phyloP scores from a whole-genome alignment of 2,329 filamentous ascomycete species.

The Calonectria multiphialidica region DNA sequence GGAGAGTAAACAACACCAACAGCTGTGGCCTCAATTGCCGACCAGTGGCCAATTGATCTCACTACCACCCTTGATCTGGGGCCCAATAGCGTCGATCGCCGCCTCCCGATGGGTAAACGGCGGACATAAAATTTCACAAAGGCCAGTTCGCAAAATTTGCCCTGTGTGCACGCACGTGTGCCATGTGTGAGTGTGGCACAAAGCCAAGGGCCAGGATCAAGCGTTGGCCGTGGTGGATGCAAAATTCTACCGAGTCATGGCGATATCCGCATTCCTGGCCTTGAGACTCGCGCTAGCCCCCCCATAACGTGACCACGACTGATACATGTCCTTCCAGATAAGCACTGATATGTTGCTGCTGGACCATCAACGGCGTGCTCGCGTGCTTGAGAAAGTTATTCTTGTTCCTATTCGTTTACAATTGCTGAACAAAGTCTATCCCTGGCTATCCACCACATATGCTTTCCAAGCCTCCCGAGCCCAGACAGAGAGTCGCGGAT shows the following conservation, averaged over 20 bases:
- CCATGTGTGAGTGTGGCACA: slow-evolving; percentile 12
- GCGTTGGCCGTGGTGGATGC: neutral
- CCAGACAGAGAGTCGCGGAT: neutral
- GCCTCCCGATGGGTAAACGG: neutral
- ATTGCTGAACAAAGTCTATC: neutral
- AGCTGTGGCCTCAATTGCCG: neutral
- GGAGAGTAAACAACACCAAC: neutral
- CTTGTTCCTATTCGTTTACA: neutral
- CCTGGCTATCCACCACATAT: neutral
- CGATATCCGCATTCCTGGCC: neutral
- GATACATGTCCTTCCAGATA: neutral
- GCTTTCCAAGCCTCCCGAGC: neutral
- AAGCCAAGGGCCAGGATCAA: slow-evolving; percentile 5
- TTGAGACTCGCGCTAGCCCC: neutral
- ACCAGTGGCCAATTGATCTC: slow-evolving; percentile 7
- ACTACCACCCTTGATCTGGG: neutral
- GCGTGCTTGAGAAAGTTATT: neutral
- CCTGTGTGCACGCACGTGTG: neutral
- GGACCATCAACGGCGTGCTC: neutral
- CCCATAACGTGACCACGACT: neutral
- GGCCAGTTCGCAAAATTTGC: neutral
- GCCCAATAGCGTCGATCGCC: slow-evolving; percentile 9
- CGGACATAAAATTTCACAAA: neutral
- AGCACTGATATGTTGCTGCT: neutral
- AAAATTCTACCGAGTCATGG: neutral